Base-by-base conservation (phyloP, 805 yeast genomes). In the Wickerhamiella sorbophila region DNA sequence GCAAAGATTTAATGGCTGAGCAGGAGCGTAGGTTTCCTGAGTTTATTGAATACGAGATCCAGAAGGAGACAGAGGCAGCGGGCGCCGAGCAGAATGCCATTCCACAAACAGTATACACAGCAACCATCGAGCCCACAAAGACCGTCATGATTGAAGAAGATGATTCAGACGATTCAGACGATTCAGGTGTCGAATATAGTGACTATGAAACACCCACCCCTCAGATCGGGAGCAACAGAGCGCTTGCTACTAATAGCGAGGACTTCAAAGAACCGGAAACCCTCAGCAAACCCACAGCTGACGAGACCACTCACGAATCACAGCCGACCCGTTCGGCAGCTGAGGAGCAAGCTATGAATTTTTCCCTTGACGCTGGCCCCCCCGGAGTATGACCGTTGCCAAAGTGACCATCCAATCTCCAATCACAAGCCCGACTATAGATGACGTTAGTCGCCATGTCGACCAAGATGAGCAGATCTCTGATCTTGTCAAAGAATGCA, bases 71-170 rank as follows among this genome's bases (percentile, higher is more conserved):
- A 8, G 9, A 5, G 16, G 14, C 37, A 17, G 22, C 14, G 5
- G 29, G 8, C 8, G n/a, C 37, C 3, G 24, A 21, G 15, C 16
- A 14, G 15, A 20, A 21, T 20, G 37, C 22, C 15, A 32, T 37
- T 31, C 38, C 32, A n/a, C 45, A 37, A 21, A 49, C 44, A 27
- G 52, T 48, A 5, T 41, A 39, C 48, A 59, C 80, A 10, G 71
- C 81, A 4, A 75, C 79, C 3, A 78, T 88, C 3, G 74, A 81
- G n/a, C 95, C 96, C 0, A 72, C 79, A 21, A 84, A 81, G 57
- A 83, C 95, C 0, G 75, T 79, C 34, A 67, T 88, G 56, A 77
- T 87, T 3, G 91, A 95, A 86, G 79, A 88, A 14, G 79, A 86
- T 41, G 94, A 80, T 49, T 24, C 29, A 12, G 83, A 74, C 2